These are phyloP conservation scores for Pelargonium fulgidum DNA, from an alignment of 441 rosid genomes.

Conservation along the genomic window DNA sequence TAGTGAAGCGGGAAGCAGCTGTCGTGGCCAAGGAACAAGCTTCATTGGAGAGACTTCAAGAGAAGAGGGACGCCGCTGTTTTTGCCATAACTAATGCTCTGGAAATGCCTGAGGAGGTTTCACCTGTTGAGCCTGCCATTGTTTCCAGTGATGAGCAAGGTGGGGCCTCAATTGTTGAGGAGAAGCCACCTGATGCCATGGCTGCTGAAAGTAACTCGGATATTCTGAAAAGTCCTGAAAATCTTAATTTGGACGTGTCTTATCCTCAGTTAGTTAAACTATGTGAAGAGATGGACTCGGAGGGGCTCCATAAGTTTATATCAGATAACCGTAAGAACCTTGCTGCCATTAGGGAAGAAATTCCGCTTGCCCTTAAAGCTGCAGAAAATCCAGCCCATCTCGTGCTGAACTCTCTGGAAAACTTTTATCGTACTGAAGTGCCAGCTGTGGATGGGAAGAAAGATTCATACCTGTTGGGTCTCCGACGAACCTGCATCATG, in stretches of 20 bases:
- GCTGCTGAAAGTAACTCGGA: constrained; percentile 43
- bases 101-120: constrained; percentile 47
- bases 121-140: constrained; percentile 35
- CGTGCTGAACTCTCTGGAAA: constrained; percentile 71
- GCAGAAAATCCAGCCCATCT: constrained; percentile 71
- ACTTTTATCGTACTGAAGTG: constrained; percentile 63
- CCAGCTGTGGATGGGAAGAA: constrained; percentile 70
- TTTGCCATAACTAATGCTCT: constrained; percentile 52
- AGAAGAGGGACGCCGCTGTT: constrained; percentile 81
- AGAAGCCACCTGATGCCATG: constrained; percentile 37
- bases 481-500: constrained; percentile 95
- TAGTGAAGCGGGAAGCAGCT: constrained; percentile 69
- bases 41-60: constrained; percentile 66
- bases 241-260: constrained; percentile 48
- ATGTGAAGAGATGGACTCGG: constrained; percentile 76
- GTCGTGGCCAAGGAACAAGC: constrained; percentile 72
- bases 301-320: constrained; percentile 83
- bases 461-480: constrained; percentile 73
- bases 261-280: constrained; percentile 67
- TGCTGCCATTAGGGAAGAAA: constrained; percentile 72
- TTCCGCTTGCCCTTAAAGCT: constrained; percentile 72
- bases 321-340: constrained; percentile 97
- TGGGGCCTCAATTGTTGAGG: constrained; percentile 28
- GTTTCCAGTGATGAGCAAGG: constrained; percentile 34
- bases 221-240: constrained; percentile 39